Base-by-base conservation (phyloP, 495 filamentous ascomycete species). In the Penicillium bovifimosum region DNA sequence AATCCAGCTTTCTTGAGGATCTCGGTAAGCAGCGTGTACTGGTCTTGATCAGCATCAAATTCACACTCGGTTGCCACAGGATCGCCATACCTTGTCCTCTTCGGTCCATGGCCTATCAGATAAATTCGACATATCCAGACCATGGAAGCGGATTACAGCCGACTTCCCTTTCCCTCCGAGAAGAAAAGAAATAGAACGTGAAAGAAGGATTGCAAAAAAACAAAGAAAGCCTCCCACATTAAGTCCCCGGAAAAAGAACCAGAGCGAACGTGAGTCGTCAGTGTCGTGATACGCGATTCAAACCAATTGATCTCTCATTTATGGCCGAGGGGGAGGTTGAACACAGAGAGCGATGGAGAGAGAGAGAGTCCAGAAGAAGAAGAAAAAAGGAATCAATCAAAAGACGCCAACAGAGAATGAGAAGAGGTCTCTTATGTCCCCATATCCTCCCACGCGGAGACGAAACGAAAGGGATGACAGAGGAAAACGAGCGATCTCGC, bases 1-100 rank as follows among this genome's bases (percentile, higher is more conserved):
- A 84, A 69, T 31, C 72, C 63, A n/a, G 74, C 75, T 41, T 76
- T 75, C 64, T 83, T 84, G 54, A 85, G 62, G 59, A 85, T 83
- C 59, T 84, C 81, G 28, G 79, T 77, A 47, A 84, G 75, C 47
- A 85, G 58, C 31, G 62, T 71, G 58, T 80, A 77, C 66, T 77
- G 61, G 60, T 53, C 3, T n/a, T 7, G 18, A 24, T 43, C 27
- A 55, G 53, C 49, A 35, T 53, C 41, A 39, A 27, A 4, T 32
- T 50, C 28, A 33, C 33, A 27, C 41, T 20, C 17, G 24, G 35
- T 34, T 36, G 34, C n/a, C 27, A 46, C 40, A 38, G 29, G 33
- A 50, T 20, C 10, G 13, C 46, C 75, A 43, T 75, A 84, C 81
- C 75, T 79, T 78, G 70, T 84, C 81, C 69, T 76, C 73, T 67